Conservation (phyloP, 2,329 filamentous ascomycete genomes). For the Colletotrichum sp. region DNA sequence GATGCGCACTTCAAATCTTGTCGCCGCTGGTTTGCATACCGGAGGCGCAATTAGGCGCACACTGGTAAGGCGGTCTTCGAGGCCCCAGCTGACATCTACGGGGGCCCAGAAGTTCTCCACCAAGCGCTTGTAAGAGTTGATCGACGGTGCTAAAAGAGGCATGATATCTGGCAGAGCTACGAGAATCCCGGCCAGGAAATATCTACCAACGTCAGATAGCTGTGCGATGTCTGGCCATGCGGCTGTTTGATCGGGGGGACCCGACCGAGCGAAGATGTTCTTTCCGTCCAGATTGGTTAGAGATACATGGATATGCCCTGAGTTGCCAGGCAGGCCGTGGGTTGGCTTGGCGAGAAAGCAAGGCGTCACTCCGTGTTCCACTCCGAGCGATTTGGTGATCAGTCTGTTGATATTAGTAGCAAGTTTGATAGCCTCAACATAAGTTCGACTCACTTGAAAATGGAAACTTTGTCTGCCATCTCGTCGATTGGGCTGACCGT, state of each 20-base stretch:
- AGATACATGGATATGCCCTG: neutral
- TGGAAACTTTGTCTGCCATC: neutral
- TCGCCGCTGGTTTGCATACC: neutral
- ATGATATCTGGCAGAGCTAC: constrained; percentile 75
- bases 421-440: neutral
- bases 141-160: constrained; percentile 74
- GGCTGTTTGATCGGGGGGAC: neutral
- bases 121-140: constrained; percentile 79
- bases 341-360: neutral
- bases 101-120: constrained; percentile 85
- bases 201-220: neutral
- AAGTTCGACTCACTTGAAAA: neutral
- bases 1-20: neutral
- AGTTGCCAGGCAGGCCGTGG: neutral
- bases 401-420: neutral
- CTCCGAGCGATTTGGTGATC: neutral
- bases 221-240: neutral
- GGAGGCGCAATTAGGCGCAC: neutral
- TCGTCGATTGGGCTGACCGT: neutral
- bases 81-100: constrained; percentile 28
- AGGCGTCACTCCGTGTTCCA: neutral
- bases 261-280: neutral
- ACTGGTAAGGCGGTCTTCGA: neutral
- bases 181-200: neutral
- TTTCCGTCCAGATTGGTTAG: neutral